Evolutionary conservation across 257 asterid genomes (phyloP).

Genomic region (Fraxinus quadrangulata): DNA sequence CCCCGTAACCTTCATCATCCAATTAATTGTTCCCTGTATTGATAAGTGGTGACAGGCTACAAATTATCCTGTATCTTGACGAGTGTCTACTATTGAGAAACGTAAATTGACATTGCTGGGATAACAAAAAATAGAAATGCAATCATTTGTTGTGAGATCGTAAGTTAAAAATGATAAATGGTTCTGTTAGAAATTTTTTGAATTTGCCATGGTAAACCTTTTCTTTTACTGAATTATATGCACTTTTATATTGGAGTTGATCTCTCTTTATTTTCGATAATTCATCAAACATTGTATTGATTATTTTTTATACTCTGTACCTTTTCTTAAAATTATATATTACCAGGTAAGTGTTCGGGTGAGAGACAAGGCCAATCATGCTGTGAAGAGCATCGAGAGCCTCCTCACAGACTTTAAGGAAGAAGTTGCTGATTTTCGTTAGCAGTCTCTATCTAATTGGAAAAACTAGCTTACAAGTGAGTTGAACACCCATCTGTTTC

Average conservation of each 20-base stretch:
- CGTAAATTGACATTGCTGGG: too few relatives aligned
- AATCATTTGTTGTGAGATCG: neutral
- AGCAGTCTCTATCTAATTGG: constrained; percentile 14
- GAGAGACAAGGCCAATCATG: constrained; percentile 50
- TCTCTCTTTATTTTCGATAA: neutral
- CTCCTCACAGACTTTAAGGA: constrained; percentile 60
- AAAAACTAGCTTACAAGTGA: neutral
- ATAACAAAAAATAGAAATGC: neutral
- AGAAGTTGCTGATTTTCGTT: constrained; percentile 60
- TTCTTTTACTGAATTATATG: neutral
- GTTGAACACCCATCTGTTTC: neutral
- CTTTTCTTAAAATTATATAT: neutral
- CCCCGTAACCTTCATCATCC: neutral
- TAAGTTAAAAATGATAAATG: neutral
- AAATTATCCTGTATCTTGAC: too few relatives aligned
- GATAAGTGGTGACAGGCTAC: too few relatives aligned
- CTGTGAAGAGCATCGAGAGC: constrained; percentile 50
- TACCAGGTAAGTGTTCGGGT: constrained; percentile 72
- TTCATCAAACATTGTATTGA: neutral
- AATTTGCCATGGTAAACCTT: neutral
- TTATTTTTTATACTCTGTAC: neutral
- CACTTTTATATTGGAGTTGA: too few relatives aligned
- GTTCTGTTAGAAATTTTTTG: neutral
- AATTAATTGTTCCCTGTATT: too few relatives aligned
- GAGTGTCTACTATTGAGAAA: too few relatives aligned